phyloP scores from a whole-genome alignment of 2,329 filamentous ascomycete genomes.

The Fusarium siculi region DNA sequence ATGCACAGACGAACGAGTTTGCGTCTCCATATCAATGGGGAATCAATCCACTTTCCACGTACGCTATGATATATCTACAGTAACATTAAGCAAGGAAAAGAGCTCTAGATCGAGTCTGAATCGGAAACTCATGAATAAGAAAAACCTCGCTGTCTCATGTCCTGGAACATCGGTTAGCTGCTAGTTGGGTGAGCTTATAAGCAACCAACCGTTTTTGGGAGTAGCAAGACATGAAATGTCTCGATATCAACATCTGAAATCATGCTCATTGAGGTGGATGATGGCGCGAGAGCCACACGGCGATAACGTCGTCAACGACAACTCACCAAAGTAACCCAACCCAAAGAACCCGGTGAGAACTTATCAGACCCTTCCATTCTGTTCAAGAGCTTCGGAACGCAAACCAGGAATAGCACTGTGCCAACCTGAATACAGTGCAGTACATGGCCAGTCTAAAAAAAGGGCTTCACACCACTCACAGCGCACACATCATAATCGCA shows the following conservation, averaged over 20 bases:
- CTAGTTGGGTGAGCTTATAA: not conserved
- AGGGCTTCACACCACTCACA: slow-evolving; percentile 24
- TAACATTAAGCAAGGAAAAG: slow-evolving; percentile 19
- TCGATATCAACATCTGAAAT: slow-evolving; percentile 10
- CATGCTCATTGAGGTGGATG: slow-evolving; percentile 33
- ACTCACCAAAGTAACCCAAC: slow-evolving; percentile 38
- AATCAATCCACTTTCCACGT: slow-evolving; percentile 22
- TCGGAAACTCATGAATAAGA: slow-evolving; percentile 12
- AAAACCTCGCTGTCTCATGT: slow-evolving; percentile 14
- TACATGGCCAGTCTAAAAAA: slow-evolving; percentile 25
- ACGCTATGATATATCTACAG: slow-evolving; percentile 16
- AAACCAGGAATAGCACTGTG: slow-evolving; percentile 11
- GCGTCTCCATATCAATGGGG: slow-evolving; percentile 9
- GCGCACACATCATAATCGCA: slow-evolving; percentile 13
- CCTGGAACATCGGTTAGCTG: slow-evolving; percentile 11
- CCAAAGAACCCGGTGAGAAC: slow-evolving; percentile 33
- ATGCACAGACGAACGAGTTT: too few relatives aligned
- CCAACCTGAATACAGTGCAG: not conserved
- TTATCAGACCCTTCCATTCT: not conserved
- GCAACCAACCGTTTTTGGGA: slow-evolving; percentile 7
- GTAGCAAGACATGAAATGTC: slow-evolving; percentile 9
- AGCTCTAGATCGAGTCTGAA: slow-evolving; percentile 28
- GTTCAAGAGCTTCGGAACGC: not conserved
- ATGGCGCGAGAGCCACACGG: slow-evolving; percentile 35
- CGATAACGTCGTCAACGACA: slow-evolving; percentile 21